A percentile compares a stretch with the other conserved stretches of the same genome.
Evolutionary conservation across 805 yeast genomes (phyloP).

Genomic region (Hanseniaspora meyeri): DNA sequence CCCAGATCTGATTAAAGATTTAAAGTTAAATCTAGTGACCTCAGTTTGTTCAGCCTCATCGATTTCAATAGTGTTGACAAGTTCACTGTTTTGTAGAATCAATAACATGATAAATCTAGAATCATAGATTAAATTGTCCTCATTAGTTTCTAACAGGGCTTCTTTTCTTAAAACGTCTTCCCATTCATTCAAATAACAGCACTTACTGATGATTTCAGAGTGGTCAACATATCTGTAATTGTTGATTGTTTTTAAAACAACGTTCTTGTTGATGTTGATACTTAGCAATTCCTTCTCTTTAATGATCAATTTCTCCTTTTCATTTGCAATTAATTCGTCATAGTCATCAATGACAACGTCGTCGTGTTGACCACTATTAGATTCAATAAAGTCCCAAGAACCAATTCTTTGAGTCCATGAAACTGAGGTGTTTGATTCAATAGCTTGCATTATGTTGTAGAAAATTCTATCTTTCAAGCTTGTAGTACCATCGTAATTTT

Average conservation of each 20-base stretch:
- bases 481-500: constrained; percentile 51
- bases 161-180: constrained; percentile 24
- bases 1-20: constrained; percentile 43
- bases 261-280: constrained; percentile 39
- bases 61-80: constrained; percentile 29
- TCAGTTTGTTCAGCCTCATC: constrained; percentile 23
- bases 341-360: constrained; percentile 30
- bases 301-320: constrained; percentile 36
- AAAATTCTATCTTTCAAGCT: constrained; percentile 51
- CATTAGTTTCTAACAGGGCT: constrained; percentile 16
- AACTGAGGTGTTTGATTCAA: constrained; percentile 42
- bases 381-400: constrained; percentile 52
- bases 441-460: constrained; percentile 38
- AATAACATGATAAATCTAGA: constrained; percentile 56
- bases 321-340: constrained; percentile 29
- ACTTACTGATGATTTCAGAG: constrained; percentile 23
- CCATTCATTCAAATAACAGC: constrained; percentile 22
- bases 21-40: constrained; percentile 36
- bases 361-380: constrained; percentile 29
- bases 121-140: constrained; percentile 39
- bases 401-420: constrained; percentile 58
- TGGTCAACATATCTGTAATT: constrained; percentile 24
- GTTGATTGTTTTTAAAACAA: constrained; percentile 38
- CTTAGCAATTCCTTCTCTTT: constrained; percentile 37
- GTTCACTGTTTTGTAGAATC: constrained; percentile 52